Evolutionary conservation across 345 rosid genomes (phyloP).

Genomic region (Clausena lansium): DNA sequence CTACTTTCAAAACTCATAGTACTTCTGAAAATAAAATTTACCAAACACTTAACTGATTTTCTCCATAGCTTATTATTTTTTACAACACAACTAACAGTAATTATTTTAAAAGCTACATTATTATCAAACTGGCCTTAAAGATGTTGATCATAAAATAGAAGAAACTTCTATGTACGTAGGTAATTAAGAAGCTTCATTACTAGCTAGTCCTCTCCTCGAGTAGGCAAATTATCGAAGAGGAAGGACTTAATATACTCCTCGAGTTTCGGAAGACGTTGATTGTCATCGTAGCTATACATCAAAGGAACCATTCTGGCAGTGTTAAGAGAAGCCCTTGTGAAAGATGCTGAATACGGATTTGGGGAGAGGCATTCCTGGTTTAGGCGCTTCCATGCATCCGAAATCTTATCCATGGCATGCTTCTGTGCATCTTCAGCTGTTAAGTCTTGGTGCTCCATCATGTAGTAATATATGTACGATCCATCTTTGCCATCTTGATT

Average conservation of each 20-base stretch:
- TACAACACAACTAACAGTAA: no score
- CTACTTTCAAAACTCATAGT: no score
- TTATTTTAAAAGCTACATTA: no score
- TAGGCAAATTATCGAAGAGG: neutral
- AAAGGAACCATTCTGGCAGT: constrained; percentile 54
- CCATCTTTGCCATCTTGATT: constrained; percentile 56
- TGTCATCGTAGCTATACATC: constrained; percentile 51
- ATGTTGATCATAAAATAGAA: no score
- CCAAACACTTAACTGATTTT: no score
- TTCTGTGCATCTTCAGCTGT: constrained; percentile 32
- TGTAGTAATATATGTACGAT: constrained; percentile 54
- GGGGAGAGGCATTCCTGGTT: constrained; percentile 43
- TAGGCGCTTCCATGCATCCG: constrained; percentile 54
- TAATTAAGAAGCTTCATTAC: no score
- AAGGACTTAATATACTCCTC: constrained; percentile 33
- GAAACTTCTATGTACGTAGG: no score
- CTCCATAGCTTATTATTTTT: no score
- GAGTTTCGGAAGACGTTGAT: constrained; percentile 42
- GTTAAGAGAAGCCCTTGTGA: constrained; percentile 36
- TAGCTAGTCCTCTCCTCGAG: constrained; percentile 17
- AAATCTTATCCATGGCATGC: constrained; percentile 34
- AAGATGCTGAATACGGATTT: constrained; percentile 34
- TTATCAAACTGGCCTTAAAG: no score
- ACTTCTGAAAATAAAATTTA: no score
- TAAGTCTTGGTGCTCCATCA: constrained; percentile 35